These are phyloP conservation scores for Fraxinus angustifolia DNA, from an alignment of 305 asterid genomes.

Conservation along the genomic window DNA sequence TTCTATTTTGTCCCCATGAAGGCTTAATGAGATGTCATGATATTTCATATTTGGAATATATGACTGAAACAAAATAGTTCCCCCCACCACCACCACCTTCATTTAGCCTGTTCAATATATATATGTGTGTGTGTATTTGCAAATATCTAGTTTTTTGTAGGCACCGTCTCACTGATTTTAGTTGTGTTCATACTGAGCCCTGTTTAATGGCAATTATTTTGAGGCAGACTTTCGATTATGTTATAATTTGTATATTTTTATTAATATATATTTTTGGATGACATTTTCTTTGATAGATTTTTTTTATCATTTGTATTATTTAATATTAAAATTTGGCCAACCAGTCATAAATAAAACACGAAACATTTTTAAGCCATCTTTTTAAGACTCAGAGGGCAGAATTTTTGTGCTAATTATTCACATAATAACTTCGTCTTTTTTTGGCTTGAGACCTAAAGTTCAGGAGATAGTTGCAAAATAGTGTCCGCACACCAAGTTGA, in stretches of 20 bases:
- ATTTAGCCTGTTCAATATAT: not conserved
- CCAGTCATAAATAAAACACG: not conserved
- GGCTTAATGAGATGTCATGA: not conserved
- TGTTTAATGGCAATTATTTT: no score
- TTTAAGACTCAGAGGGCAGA: not conserved
- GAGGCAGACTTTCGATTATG: no score
- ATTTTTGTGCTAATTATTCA: not conserved
- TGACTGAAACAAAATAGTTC: not conserved
- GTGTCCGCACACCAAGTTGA: not conserved
- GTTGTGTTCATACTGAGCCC: no score
- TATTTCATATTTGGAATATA: not conserved
- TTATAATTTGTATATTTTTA: no score
- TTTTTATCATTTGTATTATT: no score
- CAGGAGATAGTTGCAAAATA: not conserved
- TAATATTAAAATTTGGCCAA: not conserved
- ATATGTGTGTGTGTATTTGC: no score
- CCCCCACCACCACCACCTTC: not conserved
- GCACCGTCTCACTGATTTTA: no score
- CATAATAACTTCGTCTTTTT: not conserved
- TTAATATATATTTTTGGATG: no score
- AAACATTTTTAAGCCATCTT: not conserved
- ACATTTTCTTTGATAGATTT: no score
- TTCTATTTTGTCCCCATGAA: not conserved
- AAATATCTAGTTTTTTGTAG: no score
- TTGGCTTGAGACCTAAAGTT: not conserved